Evolutionary conservation across 1,284 basidiomycete genomes (phyloP), one percentile per base, ranked within the genome.

Genomic region (Papiliotrema flavescens): DNA sequence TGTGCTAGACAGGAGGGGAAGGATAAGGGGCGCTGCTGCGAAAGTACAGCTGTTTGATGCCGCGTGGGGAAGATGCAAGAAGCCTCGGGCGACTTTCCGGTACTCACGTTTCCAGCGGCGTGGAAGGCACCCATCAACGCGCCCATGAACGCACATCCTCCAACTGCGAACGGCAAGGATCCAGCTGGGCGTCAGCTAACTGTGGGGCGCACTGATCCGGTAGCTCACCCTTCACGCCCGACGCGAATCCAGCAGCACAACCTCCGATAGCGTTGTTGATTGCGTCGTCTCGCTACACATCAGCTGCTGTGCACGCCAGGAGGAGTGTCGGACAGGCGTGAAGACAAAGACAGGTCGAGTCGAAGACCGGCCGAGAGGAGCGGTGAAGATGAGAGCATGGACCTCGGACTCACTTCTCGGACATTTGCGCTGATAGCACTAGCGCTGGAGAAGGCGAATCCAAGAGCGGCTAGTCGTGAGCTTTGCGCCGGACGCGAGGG

Each of bases 171-270:
- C 14, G 93, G 93, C 60, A 96, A 67, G 23, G 92, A 96, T 61
- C 89, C 85, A 51, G 84, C 90, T 92, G 63, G 34, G 20, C n/a
- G 24, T 59, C 24, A 53, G 49, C 44, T 41, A 20, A 23, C 14
- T 15, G 3, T 23, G 5, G 2, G 23, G 15, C 42, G 34, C 44
- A 32, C 34, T 14, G 32, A 32, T 36, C 11, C 24, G 55, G 46
- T 49, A 53, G 80, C 83, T 54, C 71, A 90, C 90, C 81, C 78
- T 86, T 82, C 57, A 93, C 80, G 57, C 93, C 93, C 42, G 89
- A 89, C 59, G 96, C 79, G 75, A 96, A 89, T 47, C 93, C 93
- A 53, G 92, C 91, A 48, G 92, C 93, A 77, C 93, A 96, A 54
- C 89, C 93, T 60, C 90, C 93, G 50, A 84, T 84, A 47, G 88